Evolutionary conservation across 2,329 filamentous ascomycete genomes (phyloP), one percentile per base, ranked within the genome.

Genomic region (Ophiocordyceps australis): DNA sequence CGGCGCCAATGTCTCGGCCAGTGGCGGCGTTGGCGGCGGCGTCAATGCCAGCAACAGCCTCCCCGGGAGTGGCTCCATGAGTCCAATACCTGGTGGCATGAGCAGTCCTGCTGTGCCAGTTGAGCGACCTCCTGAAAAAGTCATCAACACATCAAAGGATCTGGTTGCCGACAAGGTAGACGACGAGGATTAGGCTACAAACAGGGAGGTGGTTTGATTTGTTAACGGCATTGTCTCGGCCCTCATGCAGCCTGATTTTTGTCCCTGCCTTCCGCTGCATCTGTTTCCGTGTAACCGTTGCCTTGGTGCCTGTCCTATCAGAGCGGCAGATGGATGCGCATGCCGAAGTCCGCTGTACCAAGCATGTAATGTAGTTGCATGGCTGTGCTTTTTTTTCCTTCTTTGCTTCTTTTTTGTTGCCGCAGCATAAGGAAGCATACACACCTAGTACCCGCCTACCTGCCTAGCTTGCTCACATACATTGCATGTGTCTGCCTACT

Each of bases 161-260:
- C 52, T 57, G 45, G 56, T 64, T 4, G 57, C 55, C 4, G 60
- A 64, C 31, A 63, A 62, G 40, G 52, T 62, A 20, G 55, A 58
- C 9, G 60, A 65, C 26, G 59, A 64, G 38, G 60, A 65, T 32
- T 62, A 46, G 35, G 9, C 10, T 17, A 10, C 11, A n/a, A 6
- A 12, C 9, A 15, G 11, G 14, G 25, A 17, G n/a, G n/a, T n/a
- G n/a, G 15, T 19, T 10, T 5, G 18, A 18, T 17, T 22, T 10
- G 17, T 22, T 21, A 8, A 17, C 17, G 11, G 20, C 3, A 14
- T 17, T 19, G 20, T 7, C 7, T 7, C 10, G 6, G 11, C 14
- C 20, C 24, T 7, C 19, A 12, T 16, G 26, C 19, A 14, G 20
- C 16, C n/a, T n/a, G n/a, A n/a, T n/a, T n/a, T n/a, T n/a, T n/a